phyloP scores from a whole-genome alignment of 75 land plant genomes.

The Pinus taeda region DNA sequence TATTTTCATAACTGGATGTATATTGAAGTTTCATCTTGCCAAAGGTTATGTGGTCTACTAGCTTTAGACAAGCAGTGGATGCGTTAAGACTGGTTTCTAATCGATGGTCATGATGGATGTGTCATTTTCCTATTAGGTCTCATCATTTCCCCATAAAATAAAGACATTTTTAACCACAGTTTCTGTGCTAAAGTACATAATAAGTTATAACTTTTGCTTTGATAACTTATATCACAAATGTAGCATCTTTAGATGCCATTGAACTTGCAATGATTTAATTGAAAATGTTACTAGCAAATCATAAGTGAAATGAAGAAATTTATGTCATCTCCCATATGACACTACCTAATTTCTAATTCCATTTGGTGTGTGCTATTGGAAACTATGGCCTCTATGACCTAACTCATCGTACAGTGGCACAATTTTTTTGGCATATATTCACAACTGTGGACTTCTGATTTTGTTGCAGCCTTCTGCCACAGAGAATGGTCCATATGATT shows the following conservation, averaged over 20 bases:
- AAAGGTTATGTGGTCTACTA: conserved; percentile 1
- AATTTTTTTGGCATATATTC: background rate
- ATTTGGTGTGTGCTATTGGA: no score
- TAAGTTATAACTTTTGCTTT: no score
- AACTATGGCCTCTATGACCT: no score
- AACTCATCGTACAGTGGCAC: no score
- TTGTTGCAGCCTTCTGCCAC: conserved; percentile 80
- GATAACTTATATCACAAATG: no score
- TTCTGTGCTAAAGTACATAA: background rate
- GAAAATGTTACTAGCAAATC: no score
- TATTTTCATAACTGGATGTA: conserved; percentile 4
- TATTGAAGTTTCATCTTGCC: background rate
- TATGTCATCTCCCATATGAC: no score
- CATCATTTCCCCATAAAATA: background rate
- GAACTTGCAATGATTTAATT: no score
- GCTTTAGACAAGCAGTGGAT: background rate
- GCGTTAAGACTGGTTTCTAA: background rate
- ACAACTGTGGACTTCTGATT: background rate
- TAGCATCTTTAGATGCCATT: no score
- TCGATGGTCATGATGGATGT: background rate
- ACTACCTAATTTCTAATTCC: no score
- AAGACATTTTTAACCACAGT: background rate
- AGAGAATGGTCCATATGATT: conserved; percentile 85
- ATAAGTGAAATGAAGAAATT: no score
- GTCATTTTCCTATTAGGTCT: background rate